A percentile compares a stretch with the other conserved stretches of the same genome.
Evolutionary conservation across 2,329 filamentous ascomycete genomes (phyloP).

Genomic region (Clonostachys solani): DNA sequence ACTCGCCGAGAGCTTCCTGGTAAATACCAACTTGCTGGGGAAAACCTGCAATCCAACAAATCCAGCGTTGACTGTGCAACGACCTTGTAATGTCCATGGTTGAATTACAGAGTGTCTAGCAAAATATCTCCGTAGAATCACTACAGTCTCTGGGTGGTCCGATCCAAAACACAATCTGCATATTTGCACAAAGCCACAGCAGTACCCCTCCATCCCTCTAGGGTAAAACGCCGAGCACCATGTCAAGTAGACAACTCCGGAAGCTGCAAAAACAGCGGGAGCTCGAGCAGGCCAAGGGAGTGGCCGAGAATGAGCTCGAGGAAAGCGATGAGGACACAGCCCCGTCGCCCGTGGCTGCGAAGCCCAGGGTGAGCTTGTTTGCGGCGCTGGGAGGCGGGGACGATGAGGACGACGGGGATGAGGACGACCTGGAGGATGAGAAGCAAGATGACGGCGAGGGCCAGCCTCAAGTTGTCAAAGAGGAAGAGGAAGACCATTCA

Average conservation of each 20-base stretch:
- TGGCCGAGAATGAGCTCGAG: slow-evolving; percentile 19
- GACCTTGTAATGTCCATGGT: too few relatives aligned
- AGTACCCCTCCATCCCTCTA: background rate
- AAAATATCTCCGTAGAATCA: too few relatives aligned
- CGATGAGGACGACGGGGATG: slow-evolving; percentile 30
- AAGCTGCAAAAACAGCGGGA: slow-evolving; percentile 48
- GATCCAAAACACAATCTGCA: too few relatives aligned
- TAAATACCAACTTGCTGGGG: too few relatives aligned
- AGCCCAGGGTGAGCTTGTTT: slow-evolving; percentile 42
- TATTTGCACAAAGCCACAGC: too few relatives aligned
- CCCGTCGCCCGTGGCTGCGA: slow-evolving; percentile 19
- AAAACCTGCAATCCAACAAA: too few relatives aligned
- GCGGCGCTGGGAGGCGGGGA: slow-evolving; percentile 44
- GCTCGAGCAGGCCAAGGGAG: slow-evolving; percentile 21
- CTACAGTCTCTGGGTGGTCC: too few relatives aligned
- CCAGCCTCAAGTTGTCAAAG: background rate
- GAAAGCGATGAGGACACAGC: slow-evolving; percentile 15
- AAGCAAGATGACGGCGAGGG: slow-evolving; percentile 27
- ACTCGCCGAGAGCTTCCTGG: too few relatives aligned
- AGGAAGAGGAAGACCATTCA: slow-evolving; percentile 23
- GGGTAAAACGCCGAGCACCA: slow-evolving; percentile 13
- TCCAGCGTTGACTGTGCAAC: too few relatives aligned
- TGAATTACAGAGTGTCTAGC: too few relatives aligned
- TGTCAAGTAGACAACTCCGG: slow-evolving; percentile 48
- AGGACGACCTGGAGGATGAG: slow-evolving; percentile 26